phyloP scores from a whole-genome alignment of 495 filamentous ascomycete genomes.

The Recurvomyces mirabilis region DNA sequence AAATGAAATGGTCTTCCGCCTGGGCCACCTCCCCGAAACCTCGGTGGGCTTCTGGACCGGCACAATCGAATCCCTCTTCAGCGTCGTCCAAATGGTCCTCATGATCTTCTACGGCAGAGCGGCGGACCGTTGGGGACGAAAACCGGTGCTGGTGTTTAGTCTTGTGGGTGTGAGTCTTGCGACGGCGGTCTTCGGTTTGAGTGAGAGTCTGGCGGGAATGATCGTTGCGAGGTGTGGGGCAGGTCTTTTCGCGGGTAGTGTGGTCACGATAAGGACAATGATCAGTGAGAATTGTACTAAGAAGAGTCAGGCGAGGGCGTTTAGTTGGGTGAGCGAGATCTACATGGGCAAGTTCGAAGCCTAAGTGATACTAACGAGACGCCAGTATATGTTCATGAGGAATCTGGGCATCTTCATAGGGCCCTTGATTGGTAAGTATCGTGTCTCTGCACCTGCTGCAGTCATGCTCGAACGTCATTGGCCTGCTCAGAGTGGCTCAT shows the following conservation, averaged over 20 bases:
- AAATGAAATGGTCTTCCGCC: slow-evolving; percentile 55
- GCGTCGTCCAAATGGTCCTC: slow-evolving; percentile 51
- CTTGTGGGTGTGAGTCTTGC: slow-evolving; percentile 46
- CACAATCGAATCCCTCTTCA: slow-evolving; percentile 62
- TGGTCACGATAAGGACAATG: slow-evolving; percentile 58
- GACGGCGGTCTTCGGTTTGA: slow-evolving; percentile 51
- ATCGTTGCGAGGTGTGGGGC: slow-evolving; percentile 52
- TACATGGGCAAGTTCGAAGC: too few relatives aligned
- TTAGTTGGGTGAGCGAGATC: too few relatives aligned
- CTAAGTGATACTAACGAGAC: too few relatives aligned
- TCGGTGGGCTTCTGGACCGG: slow-evolving; percentile 65
- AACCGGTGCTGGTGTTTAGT: slow-evolving; percentile 54
- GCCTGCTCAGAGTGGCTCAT: too few relatives aligned
- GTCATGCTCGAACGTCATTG: too few relatives aligned
- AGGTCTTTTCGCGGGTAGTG: slow-evolving; percentile 56
- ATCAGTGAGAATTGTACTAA: slow-evolving; percentile 56
- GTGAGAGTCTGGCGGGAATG: slow-evolving; percentile 53
- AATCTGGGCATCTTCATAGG: slow-evolving; percentile 62
- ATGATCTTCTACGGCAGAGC: slow-evolving; percentile 52
- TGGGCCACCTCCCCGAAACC: slow-evolving; percentile 41
- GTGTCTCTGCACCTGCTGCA: not conserved
- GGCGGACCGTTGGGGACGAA: slow-evolving; percentile 55
- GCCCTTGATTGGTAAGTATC: slow-evolving; percentile 41
- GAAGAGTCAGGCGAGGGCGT: slow-evolving; percentile 54
- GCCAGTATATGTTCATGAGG: slow-evolving; percentile 57